Base-by-base conservation (phyloP, 805 yeast genomes). In the Ogataea dorogensis region DNA sequence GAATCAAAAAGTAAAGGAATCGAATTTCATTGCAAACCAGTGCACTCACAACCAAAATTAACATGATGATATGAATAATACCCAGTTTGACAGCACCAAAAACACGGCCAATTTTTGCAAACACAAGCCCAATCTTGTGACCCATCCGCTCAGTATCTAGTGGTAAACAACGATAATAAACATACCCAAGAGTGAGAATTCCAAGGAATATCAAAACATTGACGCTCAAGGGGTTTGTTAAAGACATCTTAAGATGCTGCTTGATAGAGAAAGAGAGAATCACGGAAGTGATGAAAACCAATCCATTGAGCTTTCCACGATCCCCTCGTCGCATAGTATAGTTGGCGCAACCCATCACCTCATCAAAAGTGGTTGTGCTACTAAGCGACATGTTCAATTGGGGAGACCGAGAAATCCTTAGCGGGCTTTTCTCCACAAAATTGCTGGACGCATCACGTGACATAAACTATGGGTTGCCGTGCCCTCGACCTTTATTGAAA, bases 251-350 rank as follows among this genome's bases (percentile, higher is more conserved):
- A 15, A 41, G 31, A 13, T 41, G 43, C 19, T 37, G 17, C 28
- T 42, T 44, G 31, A 44, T 30, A 7, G 46, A 23, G 11, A 44
- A 31, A 2, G 49, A 41, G n/a, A 44, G 25, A 27, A 44, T 25
- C 15, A 38, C 20, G 4, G 46, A 38, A 11, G 38, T 30, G 17
- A 35, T 23, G 21, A 38, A 30, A 11, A 39, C 28, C 11, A 42
- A 38, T 7, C 28, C 25, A 26, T 42, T 42, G 24, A 38, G 24
- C 26, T 24, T 28, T 11, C 27, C 27, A 10, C 46, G 40, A 24
- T 38, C 43, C n/a, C 23, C 17, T 23, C 33, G 36, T 15, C 28
- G 31, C 4, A n/a, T 5, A 16, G 5, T 10, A 8, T 13, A 31
- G 11, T 2, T 12, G 9, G 16, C 10, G 19, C n/a, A 14, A 16